Conservation (phyloP, 192 early-diverging fungal genomes). For the Coemansia sp. region DNA sequence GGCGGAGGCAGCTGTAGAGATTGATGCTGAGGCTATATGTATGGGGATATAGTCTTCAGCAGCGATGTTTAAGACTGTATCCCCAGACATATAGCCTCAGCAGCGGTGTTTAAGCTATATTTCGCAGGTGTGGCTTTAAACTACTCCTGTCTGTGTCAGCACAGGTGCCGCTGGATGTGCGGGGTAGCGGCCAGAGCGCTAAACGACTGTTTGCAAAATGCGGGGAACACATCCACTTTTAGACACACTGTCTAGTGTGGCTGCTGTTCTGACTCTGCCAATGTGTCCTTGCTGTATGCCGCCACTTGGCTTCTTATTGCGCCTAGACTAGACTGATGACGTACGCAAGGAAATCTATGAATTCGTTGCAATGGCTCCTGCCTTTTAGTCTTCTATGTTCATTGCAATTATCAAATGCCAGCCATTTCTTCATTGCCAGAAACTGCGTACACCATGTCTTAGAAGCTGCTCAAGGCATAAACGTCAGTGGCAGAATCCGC, state of each 20-base stretch:
- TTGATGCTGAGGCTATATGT: no score
- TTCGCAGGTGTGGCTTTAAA: no score
- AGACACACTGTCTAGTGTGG: slow-evolving; percentile 2
- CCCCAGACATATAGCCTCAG: no score
- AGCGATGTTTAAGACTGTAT: no score
- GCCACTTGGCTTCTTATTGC: slow-evolving; percentile 2
- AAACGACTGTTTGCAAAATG: background rate
- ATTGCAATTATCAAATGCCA: background rate
- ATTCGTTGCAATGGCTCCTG: slow-evolving; percentile 1
- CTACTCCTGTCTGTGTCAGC: background rate
- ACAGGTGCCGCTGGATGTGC: background rate
- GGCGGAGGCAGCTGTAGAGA: no score
- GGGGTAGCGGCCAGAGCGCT: background rate
- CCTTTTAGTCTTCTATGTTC: background rate
- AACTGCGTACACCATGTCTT: background rate
- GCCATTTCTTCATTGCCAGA: background rate
- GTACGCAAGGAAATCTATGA: background rate
- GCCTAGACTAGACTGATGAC: slow-evolving; percentile 1
- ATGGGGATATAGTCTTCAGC: no score
- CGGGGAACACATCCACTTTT: background rate
- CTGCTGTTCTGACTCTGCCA: slow-evolving; percentile 1
- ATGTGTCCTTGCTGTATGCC: slow-evolving; percentile 3
- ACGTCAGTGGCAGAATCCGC: slow-evolving; percentile 1
- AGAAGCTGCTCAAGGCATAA: background rate
- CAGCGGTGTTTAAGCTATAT: no score